Evolutionary conservation across 305 asterid species (phyloP).

Genomic region (Rubia peregrina): DNA sequence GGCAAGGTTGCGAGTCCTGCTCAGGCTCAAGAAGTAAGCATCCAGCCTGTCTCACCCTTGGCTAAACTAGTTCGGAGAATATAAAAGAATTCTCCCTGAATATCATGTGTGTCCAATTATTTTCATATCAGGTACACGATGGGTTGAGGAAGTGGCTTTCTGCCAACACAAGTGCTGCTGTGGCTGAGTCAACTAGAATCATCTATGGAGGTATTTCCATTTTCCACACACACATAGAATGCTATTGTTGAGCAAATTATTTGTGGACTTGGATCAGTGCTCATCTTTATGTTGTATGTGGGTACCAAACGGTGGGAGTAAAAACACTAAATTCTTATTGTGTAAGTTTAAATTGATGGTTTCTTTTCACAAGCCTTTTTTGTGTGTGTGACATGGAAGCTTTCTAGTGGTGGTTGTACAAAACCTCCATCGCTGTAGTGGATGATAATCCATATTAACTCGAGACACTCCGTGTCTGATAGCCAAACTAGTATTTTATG

Average conservation of each 20-base stretch:
- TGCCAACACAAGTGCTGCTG: constrained; percentile 50
- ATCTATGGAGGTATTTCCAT: constrained; percentile 76
- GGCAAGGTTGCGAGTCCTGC: constrained; percentile 95
- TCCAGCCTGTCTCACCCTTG: neutral
- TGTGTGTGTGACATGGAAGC: no score
- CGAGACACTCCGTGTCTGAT: neutral
- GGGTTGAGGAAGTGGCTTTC: constrained; percentile 95
- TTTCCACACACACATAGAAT: neutral
- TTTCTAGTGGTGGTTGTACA: no score
- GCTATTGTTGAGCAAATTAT: neutral
- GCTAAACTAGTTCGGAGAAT: neutral
- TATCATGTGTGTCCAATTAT: neutral
- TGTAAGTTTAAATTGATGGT: neutral
- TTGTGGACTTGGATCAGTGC: neutral
- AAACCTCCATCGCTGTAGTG: neutral
- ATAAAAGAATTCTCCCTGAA: neutral
- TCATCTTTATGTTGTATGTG: neutral
- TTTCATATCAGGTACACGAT: constrained; percentile 55
- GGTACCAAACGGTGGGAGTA: neutral
- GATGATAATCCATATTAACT: neutral
- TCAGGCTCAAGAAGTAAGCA: constrained; percentile 96
- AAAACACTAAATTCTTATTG: neutral
- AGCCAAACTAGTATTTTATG: no score
- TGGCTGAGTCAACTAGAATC: constrained; percentile 80
- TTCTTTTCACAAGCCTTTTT: neutral